Conservation (phyloP, 2,329 filamentous ascomycete species). For the Penicillium sp. region DNA sequence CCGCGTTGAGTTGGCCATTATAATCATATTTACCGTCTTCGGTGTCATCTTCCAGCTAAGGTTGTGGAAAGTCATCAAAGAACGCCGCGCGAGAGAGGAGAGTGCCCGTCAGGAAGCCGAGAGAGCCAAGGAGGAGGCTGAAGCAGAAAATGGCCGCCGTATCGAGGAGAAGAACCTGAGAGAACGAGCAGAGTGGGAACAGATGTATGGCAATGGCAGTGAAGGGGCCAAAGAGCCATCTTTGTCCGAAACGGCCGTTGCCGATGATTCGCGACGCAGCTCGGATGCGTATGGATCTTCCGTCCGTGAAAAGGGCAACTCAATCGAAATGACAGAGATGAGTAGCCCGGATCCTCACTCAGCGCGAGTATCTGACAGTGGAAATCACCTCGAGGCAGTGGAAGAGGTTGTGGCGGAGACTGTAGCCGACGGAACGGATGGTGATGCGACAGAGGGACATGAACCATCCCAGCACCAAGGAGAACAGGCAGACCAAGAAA, state of each 20-base stretch:
- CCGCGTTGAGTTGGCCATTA: constrained; percentile 76
- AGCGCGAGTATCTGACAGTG: constrained; percentile 22
- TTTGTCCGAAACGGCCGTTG: constrained; percentile 27
- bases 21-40: constrained; percentile 70
- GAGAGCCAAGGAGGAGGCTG: constrained; percentile 61
- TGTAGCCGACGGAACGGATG: background rate
- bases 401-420: constrained; percentile 10
- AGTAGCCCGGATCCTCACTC: constrained; percentile 15
- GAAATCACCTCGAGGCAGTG: constrained; percentile 15
- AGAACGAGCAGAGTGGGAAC: constrained; percentile 68
- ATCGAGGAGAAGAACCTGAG: constrained; percentile 47
- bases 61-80: constrained; percentile 76
- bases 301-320: constrained; percentile 22
- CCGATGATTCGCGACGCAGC: constrained; percentile 19
- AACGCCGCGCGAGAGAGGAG: constrained; percentile 49
- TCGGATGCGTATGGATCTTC: constrained; percentile 19
- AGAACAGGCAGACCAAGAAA: background rate
- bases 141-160: constrained; percentile 68
- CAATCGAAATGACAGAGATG: constrained; percentile 27
- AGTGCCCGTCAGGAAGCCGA: constrained; percentile 51
- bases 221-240: constrained; percentile 30
- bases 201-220: constrained; percentile 66
- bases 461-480: background rate
- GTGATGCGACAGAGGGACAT: background rate
- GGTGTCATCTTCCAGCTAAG: constrained; percentile 83